Conservation (phyloP, 78 protist species). For the Dictyostelium discoideum region DNA sequence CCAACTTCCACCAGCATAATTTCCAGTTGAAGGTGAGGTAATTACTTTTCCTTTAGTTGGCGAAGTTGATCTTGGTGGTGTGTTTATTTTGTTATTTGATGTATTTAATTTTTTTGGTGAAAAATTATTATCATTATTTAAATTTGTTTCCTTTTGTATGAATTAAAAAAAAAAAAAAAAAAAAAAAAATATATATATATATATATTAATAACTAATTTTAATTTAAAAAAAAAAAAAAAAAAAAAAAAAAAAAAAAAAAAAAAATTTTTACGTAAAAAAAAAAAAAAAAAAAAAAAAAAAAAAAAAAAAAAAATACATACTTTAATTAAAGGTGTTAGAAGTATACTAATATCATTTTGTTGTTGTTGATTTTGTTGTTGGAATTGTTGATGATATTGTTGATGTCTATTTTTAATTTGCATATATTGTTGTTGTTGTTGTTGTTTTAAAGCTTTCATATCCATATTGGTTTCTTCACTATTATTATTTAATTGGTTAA, state of each 20-base stretch:
- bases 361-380: not conserved
- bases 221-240: not conserved
- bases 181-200: too few relatives aligned
- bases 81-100: not conserved
- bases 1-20: slow-evolving; percentile 72
- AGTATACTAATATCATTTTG: not conserved
- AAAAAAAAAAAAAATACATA: not conserved
- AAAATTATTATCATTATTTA: not conserved
- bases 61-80: slow-evolving; percentile 33
- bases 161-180: not conserved
- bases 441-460: slow-evolving; percentile 19
- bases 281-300: not conserved
- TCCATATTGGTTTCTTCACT: slow-evolving; percentile 7
- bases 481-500: not conserved
- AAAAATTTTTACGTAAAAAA: too few relatives aligned
- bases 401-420: slow-evolving; percentile 22
- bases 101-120: slow-evolving; percentile 36
- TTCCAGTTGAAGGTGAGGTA: not conserved
- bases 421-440: slow-evolving; percentile 30
- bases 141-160: not conserved
- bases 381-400: slow-evolving; percentile 29
- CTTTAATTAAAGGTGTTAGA: slow-evolving; percentile 42
- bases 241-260: not conserved
- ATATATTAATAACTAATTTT: not conserved
- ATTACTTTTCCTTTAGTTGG: slow-evolving; percentile 13